phyloP scores from a whole-genome alignment of 2,329 filamentous ascomycete genomes.

The Phyllosticta capitalensis region DNA sequence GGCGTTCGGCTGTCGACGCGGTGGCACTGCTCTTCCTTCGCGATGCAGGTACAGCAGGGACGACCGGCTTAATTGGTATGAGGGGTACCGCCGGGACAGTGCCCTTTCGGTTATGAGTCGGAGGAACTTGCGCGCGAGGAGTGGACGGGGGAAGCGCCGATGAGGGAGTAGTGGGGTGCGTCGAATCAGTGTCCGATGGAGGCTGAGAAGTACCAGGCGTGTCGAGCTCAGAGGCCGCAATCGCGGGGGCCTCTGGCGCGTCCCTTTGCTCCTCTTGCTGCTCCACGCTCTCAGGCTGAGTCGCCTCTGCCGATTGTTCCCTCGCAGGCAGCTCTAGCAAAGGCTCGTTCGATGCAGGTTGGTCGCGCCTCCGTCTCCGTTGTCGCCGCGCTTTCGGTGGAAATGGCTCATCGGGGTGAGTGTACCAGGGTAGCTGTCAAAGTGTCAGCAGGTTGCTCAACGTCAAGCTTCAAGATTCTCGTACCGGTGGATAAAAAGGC shows the following conservation, averaged over 20 bases:
- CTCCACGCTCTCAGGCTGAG: conserved; percentile 8
- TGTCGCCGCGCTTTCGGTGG: conserved; percentile 40
- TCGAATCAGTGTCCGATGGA: conserved; percentile 47
- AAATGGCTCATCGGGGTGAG: conserved; percentile 45
- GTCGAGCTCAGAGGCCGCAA: conserved; percentile 39
- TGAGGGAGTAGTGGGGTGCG: conserved; percentile 47
- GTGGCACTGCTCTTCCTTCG: conserved; percentile 16
- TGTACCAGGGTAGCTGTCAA: conserved; percentile 50
- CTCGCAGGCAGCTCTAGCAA: conserved; percentile 44
- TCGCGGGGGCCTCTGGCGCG: conserved; percentile 36
- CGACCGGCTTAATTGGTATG: conserved; percentile 38
- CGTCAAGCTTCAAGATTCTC: conserved; percentile 12
- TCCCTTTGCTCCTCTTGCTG: conserved; percentile 29
- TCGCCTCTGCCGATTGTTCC: conserved; percentile 21
- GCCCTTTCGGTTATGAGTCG: conserved; percentile 32
- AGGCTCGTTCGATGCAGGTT: conserved; percentile 29
- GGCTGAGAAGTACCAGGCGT: conserved; percentile 50
- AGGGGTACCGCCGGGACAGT: conserved; percentile 44
- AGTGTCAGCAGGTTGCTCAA: background rate
- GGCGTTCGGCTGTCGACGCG: conserved; percentile 27
- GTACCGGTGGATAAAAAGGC: conserved; percentile 43
- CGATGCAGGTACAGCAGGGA: conserved; percentile 15
- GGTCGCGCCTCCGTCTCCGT: conserved; percentile 35
- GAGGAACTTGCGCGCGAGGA: conserved; percentile 22
- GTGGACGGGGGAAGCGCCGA: conserved; percentile 33